Base-by-base conservation (phyloP, 495 filamentous ascomycete genomes). In the Hypoxylon trugodes region DNA sequence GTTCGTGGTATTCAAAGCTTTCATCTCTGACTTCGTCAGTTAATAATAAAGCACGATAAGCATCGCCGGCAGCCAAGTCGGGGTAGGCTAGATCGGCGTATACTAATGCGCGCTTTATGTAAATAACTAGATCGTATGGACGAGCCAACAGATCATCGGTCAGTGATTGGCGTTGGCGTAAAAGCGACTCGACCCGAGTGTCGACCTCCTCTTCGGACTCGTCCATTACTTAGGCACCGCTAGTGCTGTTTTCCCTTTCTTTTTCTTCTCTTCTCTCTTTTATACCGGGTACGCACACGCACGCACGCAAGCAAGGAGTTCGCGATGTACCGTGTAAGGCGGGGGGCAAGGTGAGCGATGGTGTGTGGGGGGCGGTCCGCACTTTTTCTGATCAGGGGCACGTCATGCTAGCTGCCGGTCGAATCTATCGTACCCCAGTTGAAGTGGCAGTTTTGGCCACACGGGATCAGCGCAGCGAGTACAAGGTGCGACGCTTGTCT, bases 41-140 rank as follows among this genome's bases (percentile, higher is more conserved):
- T 36, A 98, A 78, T 8, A 96, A 85, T 1, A 98, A 82, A 1
- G 93, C 91, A 36, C 90, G 87, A 73, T 98, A 98, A 1, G 92
- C 90, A 74, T 97, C 95, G 35, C 91, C 92, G 21, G 89, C 89
- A 2, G 91, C 91, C 12, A 98, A 82, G 73, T 98, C 95, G 1
- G 91, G 91, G 74, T 95, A 97, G 28, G 86, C 90, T 25, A 97
- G 83, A 51, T 87, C 73, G 33, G 87, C 79, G 73, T 97, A 87
- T 24, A 87, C 78, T 24, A 82, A 74, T 22, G 91, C 90, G 21
- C 93, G 85, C 57, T 87, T 78, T 36, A 96, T 78, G 69, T 94
- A 92, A 13, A 87, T 79, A 48, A 89, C 81, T n/a, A 92, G 79
- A 66, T 92, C 89, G 74, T 97, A 95, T 2, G 93, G 91, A 25